Conservation (phyloP, 2,329 filamentous ascomycete genomes). For the Aspergillus japonicus region DNA sequence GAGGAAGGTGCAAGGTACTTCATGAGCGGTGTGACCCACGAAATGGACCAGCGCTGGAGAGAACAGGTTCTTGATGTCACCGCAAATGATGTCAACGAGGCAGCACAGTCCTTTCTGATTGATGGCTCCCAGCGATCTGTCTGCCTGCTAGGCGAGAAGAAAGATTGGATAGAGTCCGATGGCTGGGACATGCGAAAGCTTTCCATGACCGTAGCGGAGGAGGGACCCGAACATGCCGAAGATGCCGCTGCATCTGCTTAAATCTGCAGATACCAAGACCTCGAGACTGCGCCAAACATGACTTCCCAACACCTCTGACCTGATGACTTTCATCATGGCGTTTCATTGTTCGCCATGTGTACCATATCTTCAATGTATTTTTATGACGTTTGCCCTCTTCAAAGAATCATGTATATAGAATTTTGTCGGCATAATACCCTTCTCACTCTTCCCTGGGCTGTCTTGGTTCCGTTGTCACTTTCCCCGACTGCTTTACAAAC, state of each 20-base stretch:
- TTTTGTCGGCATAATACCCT: constrained; percentile 22
- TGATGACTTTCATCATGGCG: neutral
- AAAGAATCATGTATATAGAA: constrained; percentile 21
- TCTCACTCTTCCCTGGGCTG: constrained; percentile 12
- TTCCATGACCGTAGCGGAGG: constrained; percentile 52
- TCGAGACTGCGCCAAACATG: neutral
- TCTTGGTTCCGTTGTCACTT: constrained; percentile 8
- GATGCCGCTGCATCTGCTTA: constrained; percentile 27
- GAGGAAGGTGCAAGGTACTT: constrained; percentile 85
- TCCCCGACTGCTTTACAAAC: constrained; percentile 3
- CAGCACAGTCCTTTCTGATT: constrained; percentile 78
- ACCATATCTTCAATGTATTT: constrained; percentile 12
- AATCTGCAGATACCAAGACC: neutral
- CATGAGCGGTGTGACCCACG: constrained; percentile 77
- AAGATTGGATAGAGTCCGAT: constrained; percentile 67
- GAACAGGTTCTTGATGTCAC: constrained; percentile 85
- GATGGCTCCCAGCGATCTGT: constrained; percentile 62
- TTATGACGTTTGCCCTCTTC: constrained; percentile 16
- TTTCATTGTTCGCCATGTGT: neutral
- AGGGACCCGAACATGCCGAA: constrained; percentile 17
- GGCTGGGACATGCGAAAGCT: constrained; percentile 76
- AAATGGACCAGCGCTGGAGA: constrained; percentile 82
- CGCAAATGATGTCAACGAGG: constrained; percentile 73
- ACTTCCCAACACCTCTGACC: neutral
- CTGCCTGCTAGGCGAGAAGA: constrained; percentile 78